phyloP scores from a whole-genome alignment of 805 yeast genomes.

The Saccharomyces cerevisiae region DNA sequence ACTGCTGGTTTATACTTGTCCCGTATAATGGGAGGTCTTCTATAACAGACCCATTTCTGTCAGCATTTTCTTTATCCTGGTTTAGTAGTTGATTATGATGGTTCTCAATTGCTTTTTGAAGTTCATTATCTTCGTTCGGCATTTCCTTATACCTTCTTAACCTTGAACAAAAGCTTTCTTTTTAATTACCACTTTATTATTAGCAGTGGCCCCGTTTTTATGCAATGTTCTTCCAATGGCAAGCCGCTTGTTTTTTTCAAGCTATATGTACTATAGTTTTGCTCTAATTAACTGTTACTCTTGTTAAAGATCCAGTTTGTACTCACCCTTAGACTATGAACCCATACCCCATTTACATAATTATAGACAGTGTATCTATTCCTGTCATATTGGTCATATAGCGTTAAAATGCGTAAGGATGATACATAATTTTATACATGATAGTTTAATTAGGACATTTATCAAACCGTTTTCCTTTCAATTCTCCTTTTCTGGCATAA shows the following conservation, averaged over 20 bases:
- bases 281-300: not conserved
- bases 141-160: not conserved
- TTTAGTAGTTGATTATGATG: not conserved
- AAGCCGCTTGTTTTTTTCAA: not conserved
- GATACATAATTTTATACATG: not conserved
- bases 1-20: not conserved
- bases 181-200: not conserved
- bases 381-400: not conserved
- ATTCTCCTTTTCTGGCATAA: not conserved
- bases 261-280: not conserved
- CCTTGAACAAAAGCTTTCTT: not conserved
- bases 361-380: not conserved
- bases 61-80: not conserved
- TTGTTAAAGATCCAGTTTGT: not conserved
- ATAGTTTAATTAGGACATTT: not conserved
- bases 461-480: not conserved
- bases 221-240: not conserved
- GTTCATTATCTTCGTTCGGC: not conserved
- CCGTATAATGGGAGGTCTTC: not conserved
- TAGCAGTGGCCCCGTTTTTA: not conserved
- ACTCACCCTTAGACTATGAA: not conserved
- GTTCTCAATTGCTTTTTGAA: not conserved
- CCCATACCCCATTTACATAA: not conserved
- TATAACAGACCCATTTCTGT: not conserved
- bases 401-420: not conserved